Conservation (phyloP, 495 filamentous ascomycete species). For the Immersiella caudata region DNA sequence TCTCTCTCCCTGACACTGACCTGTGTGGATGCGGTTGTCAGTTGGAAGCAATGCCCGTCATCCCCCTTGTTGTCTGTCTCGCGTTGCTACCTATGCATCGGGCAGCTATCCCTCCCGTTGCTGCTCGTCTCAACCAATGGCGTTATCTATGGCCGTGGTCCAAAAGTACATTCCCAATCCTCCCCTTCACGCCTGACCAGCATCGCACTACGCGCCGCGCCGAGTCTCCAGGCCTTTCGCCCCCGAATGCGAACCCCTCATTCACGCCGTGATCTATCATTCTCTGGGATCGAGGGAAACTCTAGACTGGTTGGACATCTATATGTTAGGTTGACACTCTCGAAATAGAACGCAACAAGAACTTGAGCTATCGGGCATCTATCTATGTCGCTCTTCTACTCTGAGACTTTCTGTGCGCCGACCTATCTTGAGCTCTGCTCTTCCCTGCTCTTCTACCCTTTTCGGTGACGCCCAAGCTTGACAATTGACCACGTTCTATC, state of each 20-base stretch:
- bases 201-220: background rate
- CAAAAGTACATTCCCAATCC: background rate
- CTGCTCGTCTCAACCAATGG: background rate
- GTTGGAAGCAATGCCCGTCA: background rate
- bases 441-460: background rate
- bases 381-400: background rate
- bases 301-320: background rate
- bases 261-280: background rate
- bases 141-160: background rate
- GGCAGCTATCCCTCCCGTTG: background rate
- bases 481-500: background rate
- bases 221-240: background rate
- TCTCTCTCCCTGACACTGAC: background rate
- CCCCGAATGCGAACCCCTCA: background rate
- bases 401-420: background rate
- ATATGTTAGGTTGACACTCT: background rate
- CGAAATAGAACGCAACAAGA: background rate
- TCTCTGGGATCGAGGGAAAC: background rate
- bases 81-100: background rate
- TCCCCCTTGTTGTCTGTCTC: background rate
- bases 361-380: background rate
- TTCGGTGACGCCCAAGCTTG: background rate
- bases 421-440: background rate
- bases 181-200: background rate
- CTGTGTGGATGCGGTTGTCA: background rate